Conservation (phyloP, 352 stramenopile species). For the Globisporangium uncinulatum region DNA sequence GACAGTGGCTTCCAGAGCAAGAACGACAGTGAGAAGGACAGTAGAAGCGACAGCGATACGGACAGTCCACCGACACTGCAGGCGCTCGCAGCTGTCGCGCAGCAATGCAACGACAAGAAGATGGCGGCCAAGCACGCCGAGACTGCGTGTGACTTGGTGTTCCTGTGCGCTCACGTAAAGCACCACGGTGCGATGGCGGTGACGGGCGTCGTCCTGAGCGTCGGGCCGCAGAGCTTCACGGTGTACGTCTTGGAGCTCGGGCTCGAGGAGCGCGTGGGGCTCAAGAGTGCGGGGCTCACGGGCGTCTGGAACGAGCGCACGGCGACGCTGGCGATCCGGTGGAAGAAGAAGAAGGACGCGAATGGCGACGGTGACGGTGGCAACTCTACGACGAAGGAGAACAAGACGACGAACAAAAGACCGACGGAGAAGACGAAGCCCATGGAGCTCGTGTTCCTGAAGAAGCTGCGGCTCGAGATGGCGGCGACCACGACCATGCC, state of each 20-base stretch:
- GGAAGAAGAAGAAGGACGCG: not conserved
- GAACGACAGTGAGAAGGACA: no score
- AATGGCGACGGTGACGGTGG: no score
- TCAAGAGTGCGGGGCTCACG: constrained; percentile 34
- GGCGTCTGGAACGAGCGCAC: constrained; percentile 49
- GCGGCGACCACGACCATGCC: constrained; percentile 65
- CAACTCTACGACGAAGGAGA: no score
- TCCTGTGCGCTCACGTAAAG: constrained; percentile 74
- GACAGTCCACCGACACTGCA: no score
- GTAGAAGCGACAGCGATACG: no score
- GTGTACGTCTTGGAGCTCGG: constrained; percentile 71
- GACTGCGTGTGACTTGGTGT: constrained; percentile 72
- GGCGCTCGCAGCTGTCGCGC: constrained; percentile 39
- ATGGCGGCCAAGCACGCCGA: constrained; percentile 75
- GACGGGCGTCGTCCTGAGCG: constrained; percentile 66
- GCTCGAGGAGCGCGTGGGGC: constrained; percentile 59
- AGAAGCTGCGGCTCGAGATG: constrained; percentile 54
- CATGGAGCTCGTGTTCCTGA: constrained; percentile 57
- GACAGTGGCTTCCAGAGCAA: no score
- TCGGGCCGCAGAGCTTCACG: constrained; percentile 72
- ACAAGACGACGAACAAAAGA: no score
- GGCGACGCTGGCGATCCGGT: constrained; percentile 38
- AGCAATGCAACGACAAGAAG: constrained; percentile 88
- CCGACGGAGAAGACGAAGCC: no score
- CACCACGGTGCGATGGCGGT: constrained; percentile 52